These are phyloP conservation scores for Cyclotella sp. DNA, from an alignment of 108 stramenopile genomes.

Conservation along the genomic window DNA sequence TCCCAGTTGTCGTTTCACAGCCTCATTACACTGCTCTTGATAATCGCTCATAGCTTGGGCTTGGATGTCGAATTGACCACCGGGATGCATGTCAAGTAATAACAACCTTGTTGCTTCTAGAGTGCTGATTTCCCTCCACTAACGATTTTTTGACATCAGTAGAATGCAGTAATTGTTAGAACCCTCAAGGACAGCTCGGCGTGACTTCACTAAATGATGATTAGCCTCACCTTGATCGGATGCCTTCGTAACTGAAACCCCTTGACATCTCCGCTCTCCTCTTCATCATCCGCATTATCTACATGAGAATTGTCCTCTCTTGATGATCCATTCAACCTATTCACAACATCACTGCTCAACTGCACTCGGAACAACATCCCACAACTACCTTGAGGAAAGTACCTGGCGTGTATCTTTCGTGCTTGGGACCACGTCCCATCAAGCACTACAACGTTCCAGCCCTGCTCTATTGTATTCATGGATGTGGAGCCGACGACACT, in stretches of 20 bases:
- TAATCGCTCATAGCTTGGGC: slow-evolving; percentile 31
- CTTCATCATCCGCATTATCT: slow-evolving; percentile 7
- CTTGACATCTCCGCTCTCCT: slow-evolving; percentile 8
- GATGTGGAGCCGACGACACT: neutral
- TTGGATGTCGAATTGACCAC: slow-evolving; percentile 15
- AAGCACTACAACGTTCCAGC: slow-evolving; percentile 67
- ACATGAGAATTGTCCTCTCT: neutral
- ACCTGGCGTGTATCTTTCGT: slow-evolving; percentile 58
- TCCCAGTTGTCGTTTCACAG: slow-evolving; percentile 15
- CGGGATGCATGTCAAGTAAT: slow-evolving; percentile 55
- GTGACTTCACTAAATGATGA: too few relatives aligned
- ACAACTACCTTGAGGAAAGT: slow-evolving; percentile 19
- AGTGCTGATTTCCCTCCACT: slow-evolving; percentile 73
- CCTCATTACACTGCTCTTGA: slow-evolving; percentile 43
- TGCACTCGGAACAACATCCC: slow-evolving; percentile 49
- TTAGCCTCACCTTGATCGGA: slow-evolving; percentile 49
- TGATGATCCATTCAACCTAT: slow-evolving; percentile 14
- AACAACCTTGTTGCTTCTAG: slow-evolving; percentile 68
- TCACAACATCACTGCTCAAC: slow-evolving; percentile 55
- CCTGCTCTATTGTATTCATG: neutral
- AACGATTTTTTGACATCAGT: neutral
- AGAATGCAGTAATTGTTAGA: neutral
- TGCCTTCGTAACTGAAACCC: slow-evolving; percentile 70
- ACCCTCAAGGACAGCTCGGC: too few relatives aligned
- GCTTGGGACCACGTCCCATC: slow-evolving; percentile 85